These are phyloP conservation scores for Tetracladium marchalianum DNA, from an alignment of 495 filamentous ascomycete species.

Conservation along the genomic window DNA sequence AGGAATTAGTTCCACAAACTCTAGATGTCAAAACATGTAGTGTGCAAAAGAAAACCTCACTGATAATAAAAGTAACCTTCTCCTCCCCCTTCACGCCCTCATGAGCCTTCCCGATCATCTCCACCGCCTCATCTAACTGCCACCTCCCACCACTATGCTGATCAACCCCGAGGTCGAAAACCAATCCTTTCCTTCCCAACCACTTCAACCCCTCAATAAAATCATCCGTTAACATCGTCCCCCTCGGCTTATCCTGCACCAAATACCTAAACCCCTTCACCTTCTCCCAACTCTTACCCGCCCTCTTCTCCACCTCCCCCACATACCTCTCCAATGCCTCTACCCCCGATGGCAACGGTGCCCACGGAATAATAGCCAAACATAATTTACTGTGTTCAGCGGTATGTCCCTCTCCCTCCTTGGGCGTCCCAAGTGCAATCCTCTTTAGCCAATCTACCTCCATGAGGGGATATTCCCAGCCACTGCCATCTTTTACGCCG, in stretches of 20 bases:
- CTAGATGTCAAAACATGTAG: neutral
- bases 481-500: slow-evolving; percentile 30
- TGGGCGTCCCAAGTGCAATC: slow-evolving; percentile 49
- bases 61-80: slow-evolving; percentile 56
- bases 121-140: slow-evolving; percentile 62
- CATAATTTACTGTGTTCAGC: slow-evolving; percentile 40
- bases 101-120: slow-evolving; percentile 59
- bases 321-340: slow-evolving; percentile 41
- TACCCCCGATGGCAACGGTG: slow-evolving; percentile 56
- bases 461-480: slow-evolving; percentile 50
- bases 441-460: slow-evolving; percentile 59
- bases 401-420: slow-evolving; percentile 48
- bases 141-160: slow-evolving; percentile 53
- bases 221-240: slow-evolving; percentile 44
- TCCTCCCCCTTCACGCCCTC: slow-evolving; percentile 46
- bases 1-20: slow-evolving; percentile 2
- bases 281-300: slow-evolving; percentile 33
- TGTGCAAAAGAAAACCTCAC: slow-evolving; percentile 33
- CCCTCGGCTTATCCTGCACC: slow-evolving; percentile 62
- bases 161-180: slow-evolving; percentile 80
- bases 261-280: slow-evolving; percentile 70
- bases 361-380: slow-evolving; percentile 68
- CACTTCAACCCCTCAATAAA: slow-evolving; percentile 64
- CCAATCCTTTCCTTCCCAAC: slow-evolving; percentile 48
- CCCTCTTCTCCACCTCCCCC: slow-evolving; percentile 34